Conservation (phyloP, 2,329 filamentous ascomycete species). For the Xylariomycetidae sp. region DNA sequence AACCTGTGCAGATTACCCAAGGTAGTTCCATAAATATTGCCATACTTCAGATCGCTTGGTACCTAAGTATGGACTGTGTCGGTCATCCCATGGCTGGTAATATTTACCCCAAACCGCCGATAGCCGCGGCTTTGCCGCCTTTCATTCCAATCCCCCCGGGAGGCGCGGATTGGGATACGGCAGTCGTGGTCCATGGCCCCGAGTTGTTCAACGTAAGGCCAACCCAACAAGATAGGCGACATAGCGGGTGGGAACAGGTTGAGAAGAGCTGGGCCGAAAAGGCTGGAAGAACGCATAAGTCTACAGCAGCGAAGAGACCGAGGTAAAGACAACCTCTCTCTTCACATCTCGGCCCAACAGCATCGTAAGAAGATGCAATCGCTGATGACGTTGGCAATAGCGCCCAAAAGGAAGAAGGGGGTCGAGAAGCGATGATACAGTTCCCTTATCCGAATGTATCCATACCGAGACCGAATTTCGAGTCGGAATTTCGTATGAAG, state of each 20-base stretch:
- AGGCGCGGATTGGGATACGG: slow-evolving; percentile 22
- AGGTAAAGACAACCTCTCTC: too few species aligned
- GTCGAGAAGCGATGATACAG: slow-evolving; percentile 16
- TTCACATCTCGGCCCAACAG: too few species aligned
- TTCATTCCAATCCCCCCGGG: slow-evolving; percentile 4
- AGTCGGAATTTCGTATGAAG: slow-evolving; percentile 25
- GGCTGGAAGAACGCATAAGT: too few species aligned
- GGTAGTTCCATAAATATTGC: too few species aligned
- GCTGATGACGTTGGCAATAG: too few species aligned
- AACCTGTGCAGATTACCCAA: too few species aligned
- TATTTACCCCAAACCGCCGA: slow-evolving; percentile 4
- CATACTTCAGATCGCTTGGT: too few species aligned
- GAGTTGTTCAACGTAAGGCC: slow-evolving; percentile 11
- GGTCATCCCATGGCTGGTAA: slow-evolving; percentile 3
- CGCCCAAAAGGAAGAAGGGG: too few species aligned
- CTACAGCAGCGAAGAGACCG: too few species aligned
- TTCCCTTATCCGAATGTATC: slow-evolving; percentile 20
- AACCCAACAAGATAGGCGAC: slow-evolving; percentile 15
- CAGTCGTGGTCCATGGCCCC: slow-evolving; percentile 9
- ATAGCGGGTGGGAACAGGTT: slow-evolving; percentile 26
- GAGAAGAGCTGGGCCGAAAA: too few species aligned
- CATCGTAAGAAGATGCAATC: too few species aligned
- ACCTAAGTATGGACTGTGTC: too few species aligned
- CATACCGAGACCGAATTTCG: slow-evolving; percentile 19
- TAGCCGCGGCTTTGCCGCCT: slow-evolving; percentile 3